These are phyloP conservation scores for Verticillium klebahnii DNA, from an alignment of 2,329 filamentous ascomycete species.

Conservation along the genomic window DNA sequence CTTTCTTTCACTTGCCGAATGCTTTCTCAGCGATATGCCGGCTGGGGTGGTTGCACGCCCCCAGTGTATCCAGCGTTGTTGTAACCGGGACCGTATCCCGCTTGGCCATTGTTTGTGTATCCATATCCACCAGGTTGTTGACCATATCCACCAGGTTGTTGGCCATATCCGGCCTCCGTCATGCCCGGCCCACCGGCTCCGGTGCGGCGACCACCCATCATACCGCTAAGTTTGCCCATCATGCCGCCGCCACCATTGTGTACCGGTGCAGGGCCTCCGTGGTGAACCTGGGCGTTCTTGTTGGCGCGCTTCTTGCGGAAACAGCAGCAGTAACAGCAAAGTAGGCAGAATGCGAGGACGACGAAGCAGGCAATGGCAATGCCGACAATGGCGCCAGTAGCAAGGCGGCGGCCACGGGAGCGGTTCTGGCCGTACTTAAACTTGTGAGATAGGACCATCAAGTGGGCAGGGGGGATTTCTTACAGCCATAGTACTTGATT, in stretches of 20 bases:
- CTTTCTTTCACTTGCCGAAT: background rate
- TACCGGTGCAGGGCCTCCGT: background rate
- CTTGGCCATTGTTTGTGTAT: background rate
- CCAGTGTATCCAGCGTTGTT: background rate
- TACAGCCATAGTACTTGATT: background rate
- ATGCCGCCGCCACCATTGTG: background rate
- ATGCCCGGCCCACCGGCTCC: background rate
- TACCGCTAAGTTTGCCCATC: background rate
- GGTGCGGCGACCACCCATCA: background rate
- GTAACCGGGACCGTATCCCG: background rate
- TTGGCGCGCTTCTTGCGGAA: slow-evolving; percentile 8
- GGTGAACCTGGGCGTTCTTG: background rate
- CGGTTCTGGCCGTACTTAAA: background rate
- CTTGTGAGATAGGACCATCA: background rate
- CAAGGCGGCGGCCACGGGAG: slow-evolving; percentile 11
- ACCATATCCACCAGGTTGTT: background rate
- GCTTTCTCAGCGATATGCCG: background rate
- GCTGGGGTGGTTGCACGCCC: background rate
- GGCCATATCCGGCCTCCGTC: background rate
- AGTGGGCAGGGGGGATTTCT: background rate
- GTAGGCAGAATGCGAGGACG: slow-evolving; percentile 5
- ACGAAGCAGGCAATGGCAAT: slow-evolving; percentile 12
- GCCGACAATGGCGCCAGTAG: slow-evolving; percentile 11
- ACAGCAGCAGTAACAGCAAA: slow-evolving; percentile 12
- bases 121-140: background rate